These are phyloP conservation scores for Vinca minor DNA, from an alignment of 257 asterid species.

Conservation along the genomic window DNA sequence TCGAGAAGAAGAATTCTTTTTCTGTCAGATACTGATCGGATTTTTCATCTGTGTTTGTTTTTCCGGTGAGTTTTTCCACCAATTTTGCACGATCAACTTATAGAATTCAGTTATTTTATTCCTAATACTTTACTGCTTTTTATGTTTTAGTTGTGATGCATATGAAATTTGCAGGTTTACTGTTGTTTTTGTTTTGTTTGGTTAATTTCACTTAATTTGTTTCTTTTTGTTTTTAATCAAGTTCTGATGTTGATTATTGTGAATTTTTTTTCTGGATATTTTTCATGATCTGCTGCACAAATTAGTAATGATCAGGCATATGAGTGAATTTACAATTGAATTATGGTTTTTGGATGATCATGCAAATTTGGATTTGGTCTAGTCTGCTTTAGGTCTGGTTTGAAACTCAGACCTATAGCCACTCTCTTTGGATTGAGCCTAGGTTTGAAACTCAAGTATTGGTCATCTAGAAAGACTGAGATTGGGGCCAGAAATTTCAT, in stretches of 20 bases:
- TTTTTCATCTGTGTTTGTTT: conserved; percentile 16
- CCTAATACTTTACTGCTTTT: neutral
- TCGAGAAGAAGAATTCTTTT: too few species aligned
- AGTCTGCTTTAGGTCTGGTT: too few species aligned
- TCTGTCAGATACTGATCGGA: conserved; percentile 8
- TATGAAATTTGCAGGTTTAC: neutral
- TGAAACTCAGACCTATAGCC: too few species aligned
- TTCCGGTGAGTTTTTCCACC: conserved; percentile 31
- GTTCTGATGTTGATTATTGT: neutral
- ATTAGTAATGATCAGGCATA: neutral
- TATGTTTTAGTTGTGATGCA: neutral
- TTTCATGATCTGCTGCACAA: conserved; percentile 14
- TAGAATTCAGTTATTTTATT: conserved; percentile 8
- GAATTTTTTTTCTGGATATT: neutral
- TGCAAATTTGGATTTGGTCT: too few species aligned
- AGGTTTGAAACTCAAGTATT: too few species aligned
- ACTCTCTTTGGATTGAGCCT: too few species aligned
- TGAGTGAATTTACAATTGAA: conserved; percentile 10
- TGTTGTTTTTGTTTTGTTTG: conserved; percentile 9
- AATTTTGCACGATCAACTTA: conserved; percentile 7
- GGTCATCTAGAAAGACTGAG: too few species aligned
- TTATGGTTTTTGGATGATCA: conserved; percentile 14
- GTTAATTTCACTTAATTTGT: conserved; percentile 24
- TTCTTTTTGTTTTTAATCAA: neutral
- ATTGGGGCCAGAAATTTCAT: too few species aligned